These are phyloP conservation scores for Candida berthetii DNA, from an alignment of 805 yeast species.

Conservation along the genomic window DNA sequence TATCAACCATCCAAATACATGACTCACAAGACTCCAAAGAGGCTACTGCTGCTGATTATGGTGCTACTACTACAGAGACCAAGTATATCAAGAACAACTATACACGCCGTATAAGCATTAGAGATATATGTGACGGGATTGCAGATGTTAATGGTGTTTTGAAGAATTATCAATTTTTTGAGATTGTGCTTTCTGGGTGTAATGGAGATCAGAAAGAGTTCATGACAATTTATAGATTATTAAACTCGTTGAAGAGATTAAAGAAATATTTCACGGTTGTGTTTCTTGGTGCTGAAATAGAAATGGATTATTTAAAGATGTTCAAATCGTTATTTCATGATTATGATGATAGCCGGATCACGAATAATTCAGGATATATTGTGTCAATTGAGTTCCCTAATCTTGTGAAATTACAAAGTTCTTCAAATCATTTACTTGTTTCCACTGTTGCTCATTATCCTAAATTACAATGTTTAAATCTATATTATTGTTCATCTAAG, in stretches of 20 bases:
- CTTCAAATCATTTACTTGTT: slow-evolving; percentile 16
- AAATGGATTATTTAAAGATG: slow-evolving; percentile 14
- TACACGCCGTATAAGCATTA: background rate
- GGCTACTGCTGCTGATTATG: too few relatives aligned
- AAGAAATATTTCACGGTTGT: slow-evolving; percentile 7
- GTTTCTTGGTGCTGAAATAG: slow-evolving; percentile 9
- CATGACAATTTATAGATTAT: slow-evolving; percentile 3
- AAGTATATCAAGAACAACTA: background rate
- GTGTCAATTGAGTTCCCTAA: slow-evolving; percentile 5
- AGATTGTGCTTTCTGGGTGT: slow-evolving; percentile 7
- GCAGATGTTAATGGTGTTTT: slow-evolving; percentile 5
- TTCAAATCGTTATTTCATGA: slow-evolving; percentile 14
- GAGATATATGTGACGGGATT: background rate
- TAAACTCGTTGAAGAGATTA: slow-evolving; percentile 2
- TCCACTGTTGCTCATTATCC: slow-evolving; percentile 9
- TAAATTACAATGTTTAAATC: slow-evolving; percentile 7
- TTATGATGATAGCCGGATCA: background rate
- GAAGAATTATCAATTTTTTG: slow-evolving; percentile 10
- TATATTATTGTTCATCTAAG: slow-evolving; percentile 18
- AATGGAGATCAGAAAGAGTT: slow-evolving; percentile 5
- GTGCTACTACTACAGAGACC: background rate
- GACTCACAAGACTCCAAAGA: background rate
- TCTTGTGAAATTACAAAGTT: slow-evolving; percentile 9
- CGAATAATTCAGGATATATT: background rate
- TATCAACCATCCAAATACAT: background rate